These are phyloP conservation scores for Solanum tarapatanum DNA, from an alignment of 257 asterid genomes.

Conservation along the genomic window DNA sequence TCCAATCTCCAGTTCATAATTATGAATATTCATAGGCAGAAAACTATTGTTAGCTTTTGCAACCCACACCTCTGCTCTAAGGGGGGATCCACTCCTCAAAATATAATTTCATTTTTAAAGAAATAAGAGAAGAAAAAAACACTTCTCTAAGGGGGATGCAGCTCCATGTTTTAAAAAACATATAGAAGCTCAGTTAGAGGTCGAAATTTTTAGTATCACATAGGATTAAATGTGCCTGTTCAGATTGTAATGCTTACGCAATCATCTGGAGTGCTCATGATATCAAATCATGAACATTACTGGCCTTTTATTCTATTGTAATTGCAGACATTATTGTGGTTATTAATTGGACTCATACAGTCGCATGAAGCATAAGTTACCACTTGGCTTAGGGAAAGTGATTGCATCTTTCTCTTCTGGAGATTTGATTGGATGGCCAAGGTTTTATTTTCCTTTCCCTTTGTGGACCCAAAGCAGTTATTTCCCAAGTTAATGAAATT, in stretches of 20 bases:
- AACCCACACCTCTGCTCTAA: neutral
- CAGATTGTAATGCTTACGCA: neutral
- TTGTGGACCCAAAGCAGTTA: neutral
- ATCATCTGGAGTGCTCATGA: neutral
- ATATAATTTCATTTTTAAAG: neutral
- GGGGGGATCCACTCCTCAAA: neutral
- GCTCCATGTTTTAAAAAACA: neutral
- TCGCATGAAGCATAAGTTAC: neutral
- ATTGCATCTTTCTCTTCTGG: neutral
- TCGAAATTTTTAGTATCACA: neutral
- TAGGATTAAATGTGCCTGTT: neutral
- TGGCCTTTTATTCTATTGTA: neutral
- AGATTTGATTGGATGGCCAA: neutral
- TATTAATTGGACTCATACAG: neutral
- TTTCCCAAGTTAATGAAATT: neutral
- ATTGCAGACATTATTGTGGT: neutral
- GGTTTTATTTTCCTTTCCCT: neutral
- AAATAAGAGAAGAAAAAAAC: neutral
- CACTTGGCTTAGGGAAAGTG: neutral
- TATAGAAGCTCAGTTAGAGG: neutral
- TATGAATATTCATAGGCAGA: neutral
- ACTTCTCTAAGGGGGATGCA: neutral
- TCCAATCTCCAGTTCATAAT: neutral
- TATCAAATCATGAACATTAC: neutral
- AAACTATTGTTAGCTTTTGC: neutral